phyloP scores from a whole-genome alignment of 345 rosid genomes.

The Populus pruinosa region DNA sequence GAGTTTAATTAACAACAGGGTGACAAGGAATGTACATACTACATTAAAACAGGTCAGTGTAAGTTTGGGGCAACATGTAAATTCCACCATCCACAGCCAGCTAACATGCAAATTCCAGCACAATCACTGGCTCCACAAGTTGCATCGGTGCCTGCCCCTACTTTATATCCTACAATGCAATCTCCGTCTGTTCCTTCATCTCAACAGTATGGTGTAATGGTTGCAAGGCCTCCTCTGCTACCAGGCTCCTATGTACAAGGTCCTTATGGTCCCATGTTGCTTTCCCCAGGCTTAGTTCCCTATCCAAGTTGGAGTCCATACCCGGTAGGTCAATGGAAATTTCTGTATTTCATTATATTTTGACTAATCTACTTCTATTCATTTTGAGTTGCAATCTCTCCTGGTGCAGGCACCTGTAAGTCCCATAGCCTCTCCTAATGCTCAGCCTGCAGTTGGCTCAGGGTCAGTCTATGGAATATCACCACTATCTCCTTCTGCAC shows the following conservation, averaged over 20 bases:
- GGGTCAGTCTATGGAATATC: conserved; percentile 56
- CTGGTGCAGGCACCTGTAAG: conserved; percentile 52
- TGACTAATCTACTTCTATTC: not conserved
- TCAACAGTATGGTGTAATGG: conserved; percentile 66
- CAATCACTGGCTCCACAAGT: conserved; percentile 51
- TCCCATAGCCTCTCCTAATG: conserved; percentile 51
- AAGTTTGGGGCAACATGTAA: conserved; percentile 83
- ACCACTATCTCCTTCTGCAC: conserved; percentile 60
- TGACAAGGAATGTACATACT: conserved; percentile 83
- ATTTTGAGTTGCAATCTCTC: not conserved
- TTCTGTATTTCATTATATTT: not conserved
- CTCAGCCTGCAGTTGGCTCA: conserved; percentile 53
- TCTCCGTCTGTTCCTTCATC: conserved; percentile 58
- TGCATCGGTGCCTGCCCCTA: conserved; percentile 52
- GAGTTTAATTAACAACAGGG: conserved; percentile 50
- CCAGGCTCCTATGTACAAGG: conserved; percentile 67
- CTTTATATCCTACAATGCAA: conserved; percentile 55
- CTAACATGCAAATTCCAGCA: conserved; percentile 41
- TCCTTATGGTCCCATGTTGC: conserved; percentile 67
- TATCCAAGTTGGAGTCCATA: conserved; percentile 68
- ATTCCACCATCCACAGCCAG: conserved; percentile 80
- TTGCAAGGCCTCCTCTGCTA: conserved; percentile 73
- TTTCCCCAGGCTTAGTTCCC: conserved; percentile 73
- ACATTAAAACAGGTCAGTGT: conserved; percentile 83
- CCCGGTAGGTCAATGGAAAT: conserved; percentile 43